Evolutionary conservation across 352 stramenopile species (phyloP).

Genomic region (Globisporangium uncinulatum): DNA sequence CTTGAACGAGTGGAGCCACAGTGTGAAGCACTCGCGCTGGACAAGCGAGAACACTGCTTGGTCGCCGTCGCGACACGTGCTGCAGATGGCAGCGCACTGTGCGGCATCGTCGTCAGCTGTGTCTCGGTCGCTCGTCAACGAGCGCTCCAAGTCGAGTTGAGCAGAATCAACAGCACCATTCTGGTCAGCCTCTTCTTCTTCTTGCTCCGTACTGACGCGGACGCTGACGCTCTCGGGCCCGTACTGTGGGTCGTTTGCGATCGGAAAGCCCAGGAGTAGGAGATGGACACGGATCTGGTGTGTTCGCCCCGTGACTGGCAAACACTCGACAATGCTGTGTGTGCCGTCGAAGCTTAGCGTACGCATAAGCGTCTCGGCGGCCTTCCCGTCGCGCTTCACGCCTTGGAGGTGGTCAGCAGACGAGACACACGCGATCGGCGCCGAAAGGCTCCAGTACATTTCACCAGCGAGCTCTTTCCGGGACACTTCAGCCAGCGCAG

Average conservation of each 20-base stretch:
- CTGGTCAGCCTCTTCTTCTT: neutral
- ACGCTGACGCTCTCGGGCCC: constrained; percentile 22
- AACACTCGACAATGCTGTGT: constrained; percentile 83
- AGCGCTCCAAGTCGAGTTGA: neutral
- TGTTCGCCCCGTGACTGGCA: constrained; percentile 89
- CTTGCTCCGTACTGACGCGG: neutral
- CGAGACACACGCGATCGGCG: constrained; percentile 27
- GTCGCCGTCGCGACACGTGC: constrained; percentile 14
- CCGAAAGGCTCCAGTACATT: constrained; percentile 32
- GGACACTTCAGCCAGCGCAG: constrained; percentile 1
- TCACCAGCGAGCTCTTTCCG: constrained; percentile 2
- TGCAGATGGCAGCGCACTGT: constrained; percentile 11
- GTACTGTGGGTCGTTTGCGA: constrained; percentile 95
- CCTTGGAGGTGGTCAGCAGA: constrained; percentile 16
- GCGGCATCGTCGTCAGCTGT: neutral
- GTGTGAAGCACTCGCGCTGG: constrained; percentile 16
- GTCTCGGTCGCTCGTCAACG: neutral
- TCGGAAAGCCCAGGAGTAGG: constrained; percentile 81
- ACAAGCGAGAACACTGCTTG: constrained; percentile 13
- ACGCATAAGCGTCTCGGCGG: constrained; percentile 33
- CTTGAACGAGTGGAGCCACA: constrained; percentile 57
- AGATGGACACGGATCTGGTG: constrained; percentile 96
- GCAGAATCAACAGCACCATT: neutral
- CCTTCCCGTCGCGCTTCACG: constrained; percentile 19
- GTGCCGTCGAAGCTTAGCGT: constrained; percentile 12